Evolutionary conservation across 306 rosid genomes (phyloP), one percentile per base, ranked within the genome.

Genomic region (Canavalia gladiata): DNA sequence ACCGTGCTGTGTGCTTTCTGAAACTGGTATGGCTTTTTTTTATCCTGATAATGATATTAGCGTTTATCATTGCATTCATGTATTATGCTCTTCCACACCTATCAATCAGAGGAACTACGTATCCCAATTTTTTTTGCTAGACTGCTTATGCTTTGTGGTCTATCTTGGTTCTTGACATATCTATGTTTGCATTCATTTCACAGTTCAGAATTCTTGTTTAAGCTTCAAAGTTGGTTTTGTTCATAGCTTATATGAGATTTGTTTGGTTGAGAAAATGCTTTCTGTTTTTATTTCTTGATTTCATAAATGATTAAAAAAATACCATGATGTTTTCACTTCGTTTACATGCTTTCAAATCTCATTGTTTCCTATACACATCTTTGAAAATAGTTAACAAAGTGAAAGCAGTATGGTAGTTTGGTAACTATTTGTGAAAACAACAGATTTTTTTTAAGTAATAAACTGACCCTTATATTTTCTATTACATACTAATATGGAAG

Each of bases 1-100:
- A 95, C 64, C 88, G 95, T 46, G 97, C 80, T 51, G 81, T 88
- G 39, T 94, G 98, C 87, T 94, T 85, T 73, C 74, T 84, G 71
- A 95, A 92, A 86, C 75, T 91, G 87, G 98, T 95, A 90, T 49
- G 88, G 8, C 46, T 29, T 81, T 59, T 62, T 62, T 69, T 59
- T 46, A 63, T 78, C 2, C 49, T 68, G 25, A 39, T 69, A 59
- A 62, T 43, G 42, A 28, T 33, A 59, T 29, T 59, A 74, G 37
- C 59, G 37, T 49, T 42, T 46, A 12, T 63, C 45, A 71, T 47
- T 47, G 51, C 8, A 69, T 65, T 70, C 33, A 8, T 69, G 29
- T 51, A 29, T 72, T 42, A 11, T 80, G 55, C 64, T 37, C 74
- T 83, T 47, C 46, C 29, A 8, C 33, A 0, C 31, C 12, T 49